Evolutionary conservation across 2,329 filamentous ascomycete species (phyloP).

Genomic region (Alternaria solani): DNA sequence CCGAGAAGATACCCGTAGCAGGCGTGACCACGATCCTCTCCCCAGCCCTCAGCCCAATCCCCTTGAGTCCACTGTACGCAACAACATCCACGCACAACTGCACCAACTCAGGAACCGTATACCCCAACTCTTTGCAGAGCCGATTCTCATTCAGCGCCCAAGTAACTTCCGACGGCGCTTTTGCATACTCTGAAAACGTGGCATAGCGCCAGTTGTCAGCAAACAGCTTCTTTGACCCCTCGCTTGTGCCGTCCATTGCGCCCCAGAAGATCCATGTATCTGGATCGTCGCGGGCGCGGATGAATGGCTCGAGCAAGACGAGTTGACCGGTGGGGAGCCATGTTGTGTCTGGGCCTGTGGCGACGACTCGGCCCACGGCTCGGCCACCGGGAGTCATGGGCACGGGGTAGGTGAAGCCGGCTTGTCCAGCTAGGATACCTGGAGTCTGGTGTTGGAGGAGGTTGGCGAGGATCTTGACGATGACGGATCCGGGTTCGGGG

Average conservation of each 20-base stretch:
- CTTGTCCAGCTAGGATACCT: constrained; percentile 14
- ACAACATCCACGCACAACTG: not conserved
- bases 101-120: constrained; percentile 2
- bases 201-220: constrained; percentile 48
- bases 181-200: constrained; percentile 47
- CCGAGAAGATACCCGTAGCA: constrained; percentile 8
- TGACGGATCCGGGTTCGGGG: constrained; percentile 45
- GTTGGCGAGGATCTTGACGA: constrained; percentile 51
- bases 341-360: constrained; percentile 31
- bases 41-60: constrained; percentile 4
- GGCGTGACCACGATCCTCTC: constrained; percentile 9
- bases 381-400: constrained; percentile 10
- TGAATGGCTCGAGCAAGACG: constrained; percentile 45
- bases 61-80: constrained; percentile 3
- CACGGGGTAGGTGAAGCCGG: constrained; percentile 13
- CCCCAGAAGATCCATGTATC: constrained; percentile 36
- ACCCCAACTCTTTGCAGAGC: constrained; percentile 41
- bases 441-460: not conserved
- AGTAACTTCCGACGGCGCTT: constrained; percentile 49
- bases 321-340: constrained; percentile 47
- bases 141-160: constrained; percentile 42
- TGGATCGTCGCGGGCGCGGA: constrained; percentile 50
- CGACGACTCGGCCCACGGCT: constrained; percentile 36
- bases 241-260: constrained; percentile 36
- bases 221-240: constrained; percentile 31